Evolutionary conservation across 2,329 filamentous ascomycete genomes (phyloP).

Genomic region (Chrysoporthe austroafricana): DNA sequence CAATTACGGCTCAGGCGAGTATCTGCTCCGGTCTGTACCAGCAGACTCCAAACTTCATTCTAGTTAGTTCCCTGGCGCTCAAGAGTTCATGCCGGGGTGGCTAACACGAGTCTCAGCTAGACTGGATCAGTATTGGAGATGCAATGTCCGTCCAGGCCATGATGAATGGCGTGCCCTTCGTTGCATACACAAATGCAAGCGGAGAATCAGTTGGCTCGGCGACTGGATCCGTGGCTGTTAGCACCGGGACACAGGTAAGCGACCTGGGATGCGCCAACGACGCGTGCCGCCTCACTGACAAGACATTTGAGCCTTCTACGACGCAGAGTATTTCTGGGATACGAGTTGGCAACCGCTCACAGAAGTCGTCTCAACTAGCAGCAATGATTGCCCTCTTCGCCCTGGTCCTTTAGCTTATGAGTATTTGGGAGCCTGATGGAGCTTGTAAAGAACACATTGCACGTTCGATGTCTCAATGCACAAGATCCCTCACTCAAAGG

Average conservation of each 20-base stretch:
- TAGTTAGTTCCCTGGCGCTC: constrained; percentile 29
- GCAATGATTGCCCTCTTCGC: neutral
- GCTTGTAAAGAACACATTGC: no score
- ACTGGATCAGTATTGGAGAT: constrained; percentile 25
- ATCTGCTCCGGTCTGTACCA: constrained; percentile 39
- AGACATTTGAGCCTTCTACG: neutral
- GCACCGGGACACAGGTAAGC: neutral
- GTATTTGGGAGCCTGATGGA: no score
- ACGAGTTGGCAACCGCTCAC: neutral
- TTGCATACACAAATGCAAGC: neutral
- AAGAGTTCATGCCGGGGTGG: neutral
- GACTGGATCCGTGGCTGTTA: neutral
- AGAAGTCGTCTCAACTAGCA: constrained; percentile 2
- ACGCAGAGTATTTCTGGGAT: constrained; percentile 1
- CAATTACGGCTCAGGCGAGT: constrained; percentile 46
- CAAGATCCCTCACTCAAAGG: no score
- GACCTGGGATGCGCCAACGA: neutral
- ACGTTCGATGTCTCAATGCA: no score
- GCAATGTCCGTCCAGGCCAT: constrained; percentile 23
- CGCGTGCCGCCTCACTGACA: neutral
- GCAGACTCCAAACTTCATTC: constrained; percentile 42
- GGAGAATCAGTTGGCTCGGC: neutral
- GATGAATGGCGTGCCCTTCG: constrained; percentile 22
- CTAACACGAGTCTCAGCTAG: constrained; percentile 16
- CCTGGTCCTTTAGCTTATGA: neutral